Evolutionary conservation across 2,329 filamentous ascomycete species (phyloP).

Genomic region (Fusarium concolor): DNA sequence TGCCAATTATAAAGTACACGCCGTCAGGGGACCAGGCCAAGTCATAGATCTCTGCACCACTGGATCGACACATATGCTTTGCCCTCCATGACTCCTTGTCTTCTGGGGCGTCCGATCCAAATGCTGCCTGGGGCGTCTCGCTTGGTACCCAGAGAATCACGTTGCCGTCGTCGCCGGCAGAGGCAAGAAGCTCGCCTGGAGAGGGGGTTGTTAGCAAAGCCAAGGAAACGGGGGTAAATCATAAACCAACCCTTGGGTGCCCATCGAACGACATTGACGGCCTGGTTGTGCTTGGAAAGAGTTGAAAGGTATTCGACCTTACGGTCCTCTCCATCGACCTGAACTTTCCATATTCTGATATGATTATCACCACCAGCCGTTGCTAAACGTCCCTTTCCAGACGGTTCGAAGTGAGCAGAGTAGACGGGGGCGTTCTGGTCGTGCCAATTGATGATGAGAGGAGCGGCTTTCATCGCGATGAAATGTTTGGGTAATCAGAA

Average conservation of each 20-base stretch:
- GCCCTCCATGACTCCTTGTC: conserved; percentile 98
- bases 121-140: conserved; percentile 74
- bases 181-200: conserved; percentile 89
- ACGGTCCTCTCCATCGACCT: conserved; percentile 84
- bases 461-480: conserved; percentile 89
- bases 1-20: conserved; percentile 95
- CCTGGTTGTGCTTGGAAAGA: conserved; percentile 92
- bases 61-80: conserved; percentile 97
- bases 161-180: conserved; percentile 96
- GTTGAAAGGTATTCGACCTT: conserved; percentile 94
- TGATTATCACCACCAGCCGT: conserved; percentile 97
- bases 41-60: conserved; percentile 97
- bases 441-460: conserved; percentile 98
- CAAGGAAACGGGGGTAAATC: not conserved
- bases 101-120: conserved; percentile 87
- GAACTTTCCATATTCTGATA: conserved; percentile 94
- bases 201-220: conserved; percentile 30
- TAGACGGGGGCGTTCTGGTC: conserved; percentile 97
- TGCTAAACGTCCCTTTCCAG: conserved; percentile 89
- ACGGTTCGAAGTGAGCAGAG: conserved; percentile 94
- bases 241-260: conserved; percentile 81
- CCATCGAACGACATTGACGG: conserved; percentile 98
- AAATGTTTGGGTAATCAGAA: conserved; percentile 43
- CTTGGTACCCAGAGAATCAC: conserved; percentile 96
- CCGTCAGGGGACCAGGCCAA: conserved; percentile 99